phyloP scores from a whole-genome alignment of 2,329 filamentous ascomycete species.

The Beauveria bassiana region DNA sequence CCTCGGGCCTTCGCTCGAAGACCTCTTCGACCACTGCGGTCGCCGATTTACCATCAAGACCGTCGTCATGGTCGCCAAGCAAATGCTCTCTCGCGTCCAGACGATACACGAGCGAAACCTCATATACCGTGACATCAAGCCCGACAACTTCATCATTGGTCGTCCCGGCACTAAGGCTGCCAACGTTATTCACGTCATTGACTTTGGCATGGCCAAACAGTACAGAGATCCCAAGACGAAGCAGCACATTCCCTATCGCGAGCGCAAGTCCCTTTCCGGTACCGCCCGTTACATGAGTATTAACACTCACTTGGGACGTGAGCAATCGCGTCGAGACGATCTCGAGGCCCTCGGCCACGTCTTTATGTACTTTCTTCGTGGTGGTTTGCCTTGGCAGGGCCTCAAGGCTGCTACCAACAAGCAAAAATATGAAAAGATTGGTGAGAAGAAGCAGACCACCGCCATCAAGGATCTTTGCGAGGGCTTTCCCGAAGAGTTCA shows the following conservation, averaged over 20 bases:
- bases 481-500: conserved; percentile 93
- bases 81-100: conserved; percentile 93
- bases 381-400: conserved; percentile 64
- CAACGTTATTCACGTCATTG: conserved; percentile 96
- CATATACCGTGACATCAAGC: conserved; percentile 98
- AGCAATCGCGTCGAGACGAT: conserved; percentile 93
- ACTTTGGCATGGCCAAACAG: conserved; percentile 99
- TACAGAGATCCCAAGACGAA: conserved; percentile 98
- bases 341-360: conserved; percentile 78
- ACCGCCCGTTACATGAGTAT: conserved; percentile 99
- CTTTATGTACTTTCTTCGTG: conserved; percentile 68
- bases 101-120: conserved; percentile 98
- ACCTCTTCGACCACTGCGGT: conserved; percentile 96
- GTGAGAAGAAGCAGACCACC: conserved; percentile 99
- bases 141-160: conserved; percentile 97
- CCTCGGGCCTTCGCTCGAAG: conserved; percentile 87
- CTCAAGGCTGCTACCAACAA: conserved; percentile 71
- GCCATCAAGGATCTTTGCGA: conserved; percentile 95
- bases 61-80: conserved; percentile 97
- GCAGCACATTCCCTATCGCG: conserved; percentile 95
- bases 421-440: conserved; percentile 99
- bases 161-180: conserved; percentile 86
- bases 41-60: conserved; percentile 94
- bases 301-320: conserved; percentile 94
- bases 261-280: conserved; percentile 92